Evolutionary conservation across 352 stramenopile species (phyloP), one percentile per base, ranked within the genome.

Genomic region (Globisporangium echinulatum): DNA sequence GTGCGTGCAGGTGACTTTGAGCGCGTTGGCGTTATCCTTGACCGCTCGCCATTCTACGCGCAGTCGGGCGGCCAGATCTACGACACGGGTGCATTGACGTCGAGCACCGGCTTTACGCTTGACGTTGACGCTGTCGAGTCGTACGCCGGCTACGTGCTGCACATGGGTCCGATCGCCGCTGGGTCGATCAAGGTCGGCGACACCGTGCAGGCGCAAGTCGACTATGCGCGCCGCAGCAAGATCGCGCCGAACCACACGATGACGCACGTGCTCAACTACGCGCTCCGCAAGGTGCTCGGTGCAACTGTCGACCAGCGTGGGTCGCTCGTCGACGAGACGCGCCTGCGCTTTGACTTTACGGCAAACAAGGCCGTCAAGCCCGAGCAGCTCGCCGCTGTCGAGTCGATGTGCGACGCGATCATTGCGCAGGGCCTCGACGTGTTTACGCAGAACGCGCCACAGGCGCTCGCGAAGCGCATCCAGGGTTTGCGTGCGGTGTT

Each of bases 161-260:
- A 99, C 70, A 96, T 95, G 59, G 95, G 96, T 53, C 77, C 87
- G 0, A 67, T 96, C 51, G 54, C 68, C 9, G 70, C 62, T 15
- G 88, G 85, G 10, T 72, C 71, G 25, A 74, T 95, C 58, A 88
- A 89, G 60, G 85, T 98, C 44, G 94, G 92, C 49, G 83, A 96
- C 62, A 58, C 62, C 5, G 88, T 98, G 8, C 75, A 82, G 50
- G 92, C 82, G 47, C 60, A 92, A 48, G 97, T 99, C 6, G 95
- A 99, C 79, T 99, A 99, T 60, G 71, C 77, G 49, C 82, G 92
- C 49, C 86, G 97, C 64, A 72, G 82, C 64, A 88, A 94, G 69
- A 81, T 99, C 53, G 96, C 96, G 40, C 96, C 96, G 8, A 99
- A 99, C 74, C 97, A 99, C 79, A 99, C 96, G 55, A 99, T 99